Evolutionary conservation across 192 early-diverging fungal species (phyloP).

Genomic region (Coemansia sp.): DNA sequence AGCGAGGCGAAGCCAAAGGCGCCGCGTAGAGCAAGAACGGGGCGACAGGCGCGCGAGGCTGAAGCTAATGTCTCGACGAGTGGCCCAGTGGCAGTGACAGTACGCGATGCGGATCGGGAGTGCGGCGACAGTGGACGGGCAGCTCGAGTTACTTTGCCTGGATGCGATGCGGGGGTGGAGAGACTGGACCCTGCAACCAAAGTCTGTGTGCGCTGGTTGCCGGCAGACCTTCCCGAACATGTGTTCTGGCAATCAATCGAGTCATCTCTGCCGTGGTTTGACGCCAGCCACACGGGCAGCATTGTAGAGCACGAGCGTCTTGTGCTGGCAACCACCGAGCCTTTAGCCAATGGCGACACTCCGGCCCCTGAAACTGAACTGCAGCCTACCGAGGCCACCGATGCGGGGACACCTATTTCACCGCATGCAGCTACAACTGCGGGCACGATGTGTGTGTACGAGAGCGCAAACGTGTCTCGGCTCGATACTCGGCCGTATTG

Average conservation of each 20-base stretch:
- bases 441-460: slow-evolving; percentile 13
- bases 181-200: slow-evolving; percentile 13
- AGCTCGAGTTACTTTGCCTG: background rate
- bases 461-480: slow-evolving; percentile 20
- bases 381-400: no score
- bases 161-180: background rate
- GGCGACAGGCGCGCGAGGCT: background rate
- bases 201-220: slow-evolving; percentile 47
- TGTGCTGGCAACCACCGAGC: slow-evolving; percentile 4
- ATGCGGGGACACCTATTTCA: background rate
- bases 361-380: background rate
- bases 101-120: background rate
- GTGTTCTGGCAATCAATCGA: slow-evolving; percentile 47
- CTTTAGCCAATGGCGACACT: background rate
- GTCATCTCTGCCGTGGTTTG: slow-evolving; percentile 43
- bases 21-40: background rate
- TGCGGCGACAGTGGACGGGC: background rate
- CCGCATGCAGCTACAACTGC: slow-evolving; percentile 17
- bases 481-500: slow-evolving; percentile 44
- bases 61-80: background rate
- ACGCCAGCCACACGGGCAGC: slow-evolving; percentile 10
- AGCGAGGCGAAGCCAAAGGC: background rate
- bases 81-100: background rate
- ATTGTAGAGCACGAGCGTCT: slow-evolving; percentile 9
- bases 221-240: slow-evolving; percentile 43